Percentiles rank a stretch among this genome's conserved stretches.
phyloP scores from a whole-genome alignment of 1,284 basidiomycete genomes.

The Termitomyces sp. region DNA sequence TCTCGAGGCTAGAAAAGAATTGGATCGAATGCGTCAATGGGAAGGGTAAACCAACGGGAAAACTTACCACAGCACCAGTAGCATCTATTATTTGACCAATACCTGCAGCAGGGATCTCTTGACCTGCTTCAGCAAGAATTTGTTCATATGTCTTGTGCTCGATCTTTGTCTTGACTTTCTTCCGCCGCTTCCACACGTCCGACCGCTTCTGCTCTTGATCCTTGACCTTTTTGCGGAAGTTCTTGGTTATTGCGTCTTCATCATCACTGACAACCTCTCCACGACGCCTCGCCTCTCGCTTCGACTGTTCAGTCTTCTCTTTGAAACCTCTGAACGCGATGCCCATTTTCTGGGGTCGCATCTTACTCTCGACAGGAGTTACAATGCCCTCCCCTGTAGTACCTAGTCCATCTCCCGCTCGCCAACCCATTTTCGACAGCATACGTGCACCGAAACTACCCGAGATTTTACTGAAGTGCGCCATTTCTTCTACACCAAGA shows the following conservation, averaged over 20 bases:
- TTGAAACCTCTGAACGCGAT: constrained; percentile 84
- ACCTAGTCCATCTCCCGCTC: constrained; percentile 81
- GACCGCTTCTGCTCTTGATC: constrained; percentile 57
- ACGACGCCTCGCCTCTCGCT: constrained; percentile 71
- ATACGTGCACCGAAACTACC: constrained; percentile 80
- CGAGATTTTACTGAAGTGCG: constrained; percentile 77
- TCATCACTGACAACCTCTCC: constrained; percentile 77
- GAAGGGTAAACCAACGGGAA: constrained; percentile 3
- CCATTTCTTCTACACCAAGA: constrained; percentile 61
- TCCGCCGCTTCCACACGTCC: constrained; percentile 78
- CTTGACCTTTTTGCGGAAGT: constrained; percentile 44
- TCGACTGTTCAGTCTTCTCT: constrained; percentile 85
- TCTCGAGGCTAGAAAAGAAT: constrained; percentile 66
- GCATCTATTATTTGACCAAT: constrained; percentile 90
- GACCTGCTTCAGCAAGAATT: constrained; percentile 80
- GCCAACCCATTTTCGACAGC: constrained; percentile 95
- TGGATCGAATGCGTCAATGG: constrained; percentile 1
- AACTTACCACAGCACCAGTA: constrained; percentile 81
- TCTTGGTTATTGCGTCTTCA: constrained; percentile 44
- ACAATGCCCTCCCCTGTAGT: constrained; percentile 78
- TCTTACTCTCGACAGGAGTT: constrained; percentile 80
- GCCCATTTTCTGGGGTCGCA: constrained; percentile 81
- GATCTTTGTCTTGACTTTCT: constrained; percentile 78
- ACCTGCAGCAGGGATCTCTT: constrained; percentile 47
- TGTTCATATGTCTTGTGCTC: constrained; percentile 96